phyloP scores from a whole-genome alignment of 1,139 yeast species.

The Kazachstania sp. region DNA sequence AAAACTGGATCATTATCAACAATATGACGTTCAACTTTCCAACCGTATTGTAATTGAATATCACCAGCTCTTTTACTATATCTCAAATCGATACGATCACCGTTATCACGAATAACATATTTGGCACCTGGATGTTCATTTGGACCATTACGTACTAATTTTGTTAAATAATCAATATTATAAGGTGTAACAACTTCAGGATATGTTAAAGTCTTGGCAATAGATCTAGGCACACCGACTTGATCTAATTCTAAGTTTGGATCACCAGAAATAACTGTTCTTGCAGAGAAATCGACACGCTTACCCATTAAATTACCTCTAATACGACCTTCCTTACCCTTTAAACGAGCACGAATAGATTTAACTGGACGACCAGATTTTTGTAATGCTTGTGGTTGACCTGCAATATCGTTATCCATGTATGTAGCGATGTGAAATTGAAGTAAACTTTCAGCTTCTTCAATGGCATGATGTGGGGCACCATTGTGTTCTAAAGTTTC shows the following conservation, averaged over 20 bases:
- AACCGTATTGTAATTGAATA: constrained; percentile 93
- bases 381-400: constrained; percentile 98
- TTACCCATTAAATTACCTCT: constrained; percentile 99
- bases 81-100: constrained; percentile 94
- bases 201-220: constrained; percentile 89
- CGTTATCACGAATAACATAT: constrained; percentile 94
- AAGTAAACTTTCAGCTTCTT: constrained; percentile 88
- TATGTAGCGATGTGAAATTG: constrained; percentile 99
- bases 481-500: constrained; percentile 97
- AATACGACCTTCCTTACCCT: constrained; percentile 98
- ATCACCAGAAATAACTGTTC: constrained; percentile 99
- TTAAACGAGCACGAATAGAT: constrained; percentile 94
- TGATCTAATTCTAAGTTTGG: constrained; percentile 96
- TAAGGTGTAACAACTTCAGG: constrained; percentile 98
- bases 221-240: constrained; percentile 96
- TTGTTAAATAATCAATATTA: constrained; percentile 87
- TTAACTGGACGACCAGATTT: constrained; percentile 98
- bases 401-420: constrained; percentile 99
- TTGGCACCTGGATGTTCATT: constrained; percentile 99
- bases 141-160: constrained; percentile 93
- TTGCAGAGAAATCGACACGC: constrained; percentile 98
- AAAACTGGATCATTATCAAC: constrained; percentile 96
- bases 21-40: constrained; percentile 98
- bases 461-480: constrained; percentile 95
- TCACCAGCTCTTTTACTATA: constrained; percentile 98